Percentiles rank a stretch among this genome's conserved stretches.
Conservation (phyloP, 1,284 basidiomycete genomes). For the Cutaneotrichosporon curvatum region DNA sequence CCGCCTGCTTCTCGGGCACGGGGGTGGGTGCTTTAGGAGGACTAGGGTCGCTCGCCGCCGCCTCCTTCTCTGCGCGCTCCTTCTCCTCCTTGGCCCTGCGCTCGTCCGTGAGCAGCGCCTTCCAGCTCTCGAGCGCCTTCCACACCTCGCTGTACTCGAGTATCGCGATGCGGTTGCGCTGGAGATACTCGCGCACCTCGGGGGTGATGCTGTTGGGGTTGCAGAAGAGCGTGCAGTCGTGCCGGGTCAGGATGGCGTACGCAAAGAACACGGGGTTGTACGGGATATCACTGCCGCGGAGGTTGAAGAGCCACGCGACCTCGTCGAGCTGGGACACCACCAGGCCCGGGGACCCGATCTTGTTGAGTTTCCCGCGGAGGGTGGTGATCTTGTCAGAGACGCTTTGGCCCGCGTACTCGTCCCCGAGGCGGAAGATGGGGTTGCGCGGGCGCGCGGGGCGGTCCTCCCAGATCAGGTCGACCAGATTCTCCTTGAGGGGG, state of each 20-base stretch:
- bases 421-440: slow-evolving; percentile 61
- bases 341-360: slow-evolving; percentile 60
- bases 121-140: slow-evolving; percentile 25
- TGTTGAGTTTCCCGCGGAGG: slow-evolving; percentile 59
- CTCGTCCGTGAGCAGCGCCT: slow-evolving; percentile 14
- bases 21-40: slow-evolving; percentile 4
- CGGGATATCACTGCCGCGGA: slow-evolving; percentile 85
- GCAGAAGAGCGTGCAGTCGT: slow-evolving; percentile 66
- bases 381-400: slow-evolving; percentile 61
- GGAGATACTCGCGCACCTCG: slow-evolving; percentile 55
- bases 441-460: slow-evolving; percentile 66
- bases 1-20: neutral
- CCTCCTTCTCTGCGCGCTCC: slow-evolving; percentile 2
- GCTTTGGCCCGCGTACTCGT: slow-evolving; percentile 58
- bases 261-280: slow-evolving; percentile 96
- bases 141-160: slow-evolving; percentile 66
- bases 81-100: slow-evolving; percentile 9
- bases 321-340: slow-evolving; percentile 80
- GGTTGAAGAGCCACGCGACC: slow-evolving; percentile 88
- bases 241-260: slow-evolving; percentile 70
- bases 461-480: slow-evolving; percentile 69
- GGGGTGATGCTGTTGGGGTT: slow-evolving; percentile 59
- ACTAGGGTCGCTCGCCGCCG: neutral
- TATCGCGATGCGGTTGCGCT: slow-evolving; percentile 57
- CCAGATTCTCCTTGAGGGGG: slow-evolving; percentile 61